Base-by-base conservation (phyloP, 139 green algal species). In the Coccomyxa sp. region DNA sequence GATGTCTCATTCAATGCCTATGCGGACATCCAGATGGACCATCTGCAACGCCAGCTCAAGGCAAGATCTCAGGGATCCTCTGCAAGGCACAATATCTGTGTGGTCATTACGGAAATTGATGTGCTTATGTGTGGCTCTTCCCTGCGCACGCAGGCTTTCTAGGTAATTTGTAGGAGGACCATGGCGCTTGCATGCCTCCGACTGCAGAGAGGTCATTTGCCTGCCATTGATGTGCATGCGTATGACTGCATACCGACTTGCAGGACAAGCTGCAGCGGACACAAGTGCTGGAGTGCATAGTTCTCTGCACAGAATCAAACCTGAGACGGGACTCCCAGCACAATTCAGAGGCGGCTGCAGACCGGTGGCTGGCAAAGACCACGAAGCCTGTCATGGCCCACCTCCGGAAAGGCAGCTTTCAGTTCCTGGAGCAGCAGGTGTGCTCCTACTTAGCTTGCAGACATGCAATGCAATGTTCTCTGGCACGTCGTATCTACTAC, bases 11-110 rank as follows among this genome's bases (percentile, higher is more conserved):
- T 94, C 77, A 50, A 79, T 22, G 31, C 68, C 0, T 39, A 73
- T 39, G 77, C 92, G 24, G 90, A 96, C 71, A 75, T 55, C 35
- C 85, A 90, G 36, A 83, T 91, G 7, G 92, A 95, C 79, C 85
- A 85, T 37, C 72, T 96, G 70, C 77, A 89, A 77, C 90, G 90
- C 75, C 85, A 88, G 68, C 81, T 95, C 44, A 82, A 79, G 79
- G 79, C 50, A 74, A n/a, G 55, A 16, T 22, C 8, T 12, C 34
- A 37, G 18, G 22, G 35, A 6, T 39, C 16, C 10, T 55, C 9
- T 50, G n/a, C 33, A 27, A 39, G 12, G 27, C 31, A 12, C 10
- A 3, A 50, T 55, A 27, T 29, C 35, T 24, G 70, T 41, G 34
- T 0, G 6, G 34, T 75, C 6, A 24, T 27, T 68, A 22, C 54